Conservation (phyloP, 768 basidiomycete genomes). For the Aureoboletus auriporus region DNA sequence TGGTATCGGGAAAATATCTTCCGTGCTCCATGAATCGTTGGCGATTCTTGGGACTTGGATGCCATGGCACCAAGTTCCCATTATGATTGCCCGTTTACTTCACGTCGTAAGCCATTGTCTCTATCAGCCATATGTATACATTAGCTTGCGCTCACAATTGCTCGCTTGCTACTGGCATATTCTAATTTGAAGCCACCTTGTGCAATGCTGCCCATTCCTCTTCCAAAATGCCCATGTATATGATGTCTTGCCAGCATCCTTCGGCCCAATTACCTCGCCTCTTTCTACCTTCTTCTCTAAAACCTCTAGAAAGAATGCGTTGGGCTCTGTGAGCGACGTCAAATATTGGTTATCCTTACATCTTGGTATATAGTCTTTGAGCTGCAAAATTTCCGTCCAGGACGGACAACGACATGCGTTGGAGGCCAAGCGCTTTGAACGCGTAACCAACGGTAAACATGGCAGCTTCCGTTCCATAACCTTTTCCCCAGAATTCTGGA, state of each 20-base stretch:
- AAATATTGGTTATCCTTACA: slow-evolving; percentile 24
- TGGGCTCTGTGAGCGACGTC: not conserved
- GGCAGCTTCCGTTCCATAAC: slow-evolving; percentile 33
- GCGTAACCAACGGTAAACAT: slow-evolving; percentile 33
- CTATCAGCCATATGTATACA: too few species aligned
- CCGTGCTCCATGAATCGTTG: slow-evolving; percentile 23
- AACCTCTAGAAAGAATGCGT: slow-evolving; percentile 21
- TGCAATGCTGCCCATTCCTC: not conserved
- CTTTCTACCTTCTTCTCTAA: slow-evolving; percentile 28
- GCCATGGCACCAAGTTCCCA: not conserved
- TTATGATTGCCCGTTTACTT: not conserved
- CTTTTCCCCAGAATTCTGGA: slow-evolving; percentile 28
- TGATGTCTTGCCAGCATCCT: slow-evolving; percentile 29
- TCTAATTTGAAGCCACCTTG: not conserved
- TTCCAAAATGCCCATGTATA: slow-evolving; percentile 27
- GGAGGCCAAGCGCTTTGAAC: slow-evolving; percentile 32
- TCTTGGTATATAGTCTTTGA: slow-evolving; percentile 29
- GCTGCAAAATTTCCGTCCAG: slow-evolving; percentile 33
- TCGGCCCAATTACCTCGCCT: slow-evolving; percentile 11
- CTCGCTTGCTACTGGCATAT: too few species aligned
- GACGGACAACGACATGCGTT: slow-evolving; percentile 34
- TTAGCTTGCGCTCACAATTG: too few species aligned
- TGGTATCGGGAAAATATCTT: slow-evolving; percentile 82
- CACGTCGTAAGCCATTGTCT: too few species aligned
- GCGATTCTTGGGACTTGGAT: not conserved